Conservation (phyloP, 768 basidiomycete genomes). For the Trametes villosa region DNA sequence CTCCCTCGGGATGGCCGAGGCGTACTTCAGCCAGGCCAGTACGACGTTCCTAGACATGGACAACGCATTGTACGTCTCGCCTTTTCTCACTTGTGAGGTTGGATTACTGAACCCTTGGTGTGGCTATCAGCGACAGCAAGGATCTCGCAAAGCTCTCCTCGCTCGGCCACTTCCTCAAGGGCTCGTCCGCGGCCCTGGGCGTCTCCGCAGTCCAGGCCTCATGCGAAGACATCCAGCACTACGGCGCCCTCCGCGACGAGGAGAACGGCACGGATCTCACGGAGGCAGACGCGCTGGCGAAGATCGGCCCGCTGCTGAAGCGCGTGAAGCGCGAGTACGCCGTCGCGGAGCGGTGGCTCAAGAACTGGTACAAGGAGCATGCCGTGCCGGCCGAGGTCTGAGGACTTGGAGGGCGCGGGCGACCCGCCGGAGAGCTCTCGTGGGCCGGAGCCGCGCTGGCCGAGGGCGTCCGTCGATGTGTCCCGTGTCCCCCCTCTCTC, state of each 20-base stretch:
- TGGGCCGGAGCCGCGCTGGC: slow-evolving; percentile 1
- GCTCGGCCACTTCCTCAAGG: slow-evolving; percentile 95
- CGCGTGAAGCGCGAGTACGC: slow-evolving; percentile 70
- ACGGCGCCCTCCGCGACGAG: slow-evolving; percentile 72
- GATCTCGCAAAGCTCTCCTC: slow-evolving; percentile 70
- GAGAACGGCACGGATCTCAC: slow-evolving; percentile 47
- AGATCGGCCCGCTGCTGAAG: slow-evolving; percentile 59
- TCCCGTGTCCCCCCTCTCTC: neutral
- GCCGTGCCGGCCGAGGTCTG: slow-evolving; percentile 18
- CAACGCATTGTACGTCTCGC: slow-evolving; percentile 66
- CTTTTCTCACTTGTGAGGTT: neutral
- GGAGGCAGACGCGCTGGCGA: slow-evolving; percentile 55
- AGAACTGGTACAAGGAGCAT: slow-evolving; percentile 50
- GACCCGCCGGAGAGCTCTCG: neutral
- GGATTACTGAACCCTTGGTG: neutral
- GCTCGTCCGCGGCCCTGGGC: slow-evolving; percentile 94
- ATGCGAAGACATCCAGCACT: slow-evolving; percentile 92
- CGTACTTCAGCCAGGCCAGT: slow-evolving; percentile 81
- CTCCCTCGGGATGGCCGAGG: slow-evolving; percentile 74
- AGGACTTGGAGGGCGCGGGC: neutral
- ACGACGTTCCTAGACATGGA: slow-evolving; percentile 82
- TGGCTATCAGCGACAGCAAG: slow-evolving; percentile 48
- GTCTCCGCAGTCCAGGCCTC: slow-evolving; percentile 77
- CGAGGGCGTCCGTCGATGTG: no score
- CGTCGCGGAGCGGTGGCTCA: slow-evolving; percentile 71